Conservation (phyloP, 2,329 filamentous ascomycete species). For the Delphinella strobiligena region DNA sequence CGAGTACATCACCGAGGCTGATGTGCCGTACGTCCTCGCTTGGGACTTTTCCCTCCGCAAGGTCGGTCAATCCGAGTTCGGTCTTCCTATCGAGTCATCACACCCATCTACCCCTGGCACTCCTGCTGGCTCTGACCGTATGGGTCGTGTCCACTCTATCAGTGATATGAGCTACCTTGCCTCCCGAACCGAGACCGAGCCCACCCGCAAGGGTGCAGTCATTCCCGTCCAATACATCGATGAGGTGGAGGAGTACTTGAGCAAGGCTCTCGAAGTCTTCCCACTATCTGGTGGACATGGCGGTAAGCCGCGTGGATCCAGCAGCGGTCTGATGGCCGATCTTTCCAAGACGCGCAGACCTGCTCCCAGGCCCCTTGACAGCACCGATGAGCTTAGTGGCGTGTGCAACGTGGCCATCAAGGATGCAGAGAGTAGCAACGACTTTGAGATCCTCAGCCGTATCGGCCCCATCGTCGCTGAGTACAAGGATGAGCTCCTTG, state of each 20-base stretch:
- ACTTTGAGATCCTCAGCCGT: slow-evolving; percentile 66
- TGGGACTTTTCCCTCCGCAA: slow-evolving; percentile 97
- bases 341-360: slow-evolving; percentile 23
- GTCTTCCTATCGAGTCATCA: slow-evolving; percentile 64
- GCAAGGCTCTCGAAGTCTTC: slow-evolving; percentile 74
- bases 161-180: slow-evolving; percentile 90
- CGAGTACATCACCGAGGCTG: slow-evolving; percentile 68
- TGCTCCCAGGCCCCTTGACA: slow-evolving; percentile 41
- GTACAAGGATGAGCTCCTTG: slow-evolving; percentile 71
- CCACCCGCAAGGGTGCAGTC: slow-evolving; percentile 82
- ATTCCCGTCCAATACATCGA: slow-evolving; percentile 89
- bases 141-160: slow-evolving; percentile 84
- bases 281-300: slow-evolving; percentile 31
- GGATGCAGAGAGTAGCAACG: slow-evolving; percentile 72
- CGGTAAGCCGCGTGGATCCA: slow-evolving; percentile 37
- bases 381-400: slow-evolving; percentile 68
- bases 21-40: slow-evolving; percentile 67
- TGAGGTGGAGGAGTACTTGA: slow-evolving; percentile 77
- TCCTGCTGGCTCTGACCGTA: slow-evolving; percentile 46
- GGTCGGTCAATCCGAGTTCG: slow-evolving; percentile 83
- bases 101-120: slow-evolving; percentile 64
- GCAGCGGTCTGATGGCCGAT: slow-evolving; percentile 39
- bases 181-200: slow-evolving; percentile 58
- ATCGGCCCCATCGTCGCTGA: slow-evolving; percentile 66
- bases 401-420: slow-evolving; percentile 88